Base-by-base conservation (phyloP, 257 asterid species). In the Gynochthodes officinalis region DNA sequence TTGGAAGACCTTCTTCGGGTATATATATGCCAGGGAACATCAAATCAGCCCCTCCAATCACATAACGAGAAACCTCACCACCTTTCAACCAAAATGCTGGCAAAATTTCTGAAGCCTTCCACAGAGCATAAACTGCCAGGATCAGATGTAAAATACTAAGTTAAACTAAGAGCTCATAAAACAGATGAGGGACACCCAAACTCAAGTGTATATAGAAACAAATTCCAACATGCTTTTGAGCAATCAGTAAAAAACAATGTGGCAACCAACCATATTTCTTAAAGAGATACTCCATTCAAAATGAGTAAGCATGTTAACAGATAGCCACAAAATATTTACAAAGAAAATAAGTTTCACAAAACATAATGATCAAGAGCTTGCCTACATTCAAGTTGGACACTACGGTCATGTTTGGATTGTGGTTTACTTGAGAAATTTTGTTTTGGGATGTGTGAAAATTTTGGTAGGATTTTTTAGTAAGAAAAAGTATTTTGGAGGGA, bases 41-140 rank as follows among this genome's bases (percentile, higher is more conserved):
- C 84, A 94, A 86, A 78, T 94, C 99, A 23, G 99, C 99, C 77
- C 99, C 99, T 57, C 98, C 98, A 76, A 94, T 86, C 71, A 94
- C 73, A 75, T 76, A 94, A 59, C 82, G 92, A 79, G 99, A 94
- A 80, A 91, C 96, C 67, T 85, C 98, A 21, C 96, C 97, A 77
- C 92, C 97, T 84, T 91, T 94, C 84, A 94, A 84, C 82, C 86
- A 75, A 85, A 94, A 94, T 65, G 95, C 79, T 52, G 99, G 98
- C 86, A 91, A 84, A 58, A 94, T 91, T 70, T 84, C 84, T 23
- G 96, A 98, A 77, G 88, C 93, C 88, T 92, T 91, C 99, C 99
- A 94, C 73, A 94, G 85, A 49, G 99, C 89, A 82, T 88, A 94
- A 74, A 94, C 99, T 94, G 87, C 70, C 66, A 72, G 59, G 70